Conservation (phyloP, 306 rosid genomes). For the Cicer arietinum region DNA sequence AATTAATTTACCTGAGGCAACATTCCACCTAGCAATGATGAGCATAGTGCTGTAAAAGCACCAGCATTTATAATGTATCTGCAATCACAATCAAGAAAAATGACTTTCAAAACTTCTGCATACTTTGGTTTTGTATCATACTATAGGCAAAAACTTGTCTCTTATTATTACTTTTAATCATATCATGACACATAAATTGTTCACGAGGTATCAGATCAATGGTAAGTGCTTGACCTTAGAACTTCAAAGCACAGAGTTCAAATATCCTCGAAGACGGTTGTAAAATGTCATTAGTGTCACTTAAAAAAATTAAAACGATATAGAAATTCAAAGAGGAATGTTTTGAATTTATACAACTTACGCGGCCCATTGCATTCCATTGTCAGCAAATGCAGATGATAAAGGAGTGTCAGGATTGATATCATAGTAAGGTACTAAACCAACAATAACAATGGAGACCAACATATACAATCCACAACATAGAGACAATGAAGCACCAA, state of each 20-base stretch:
- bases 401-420: slow-evolving; percentile 92
- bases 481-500: slow-evolving; percentile 71
- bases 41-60: slow-evolving; percentile 83
- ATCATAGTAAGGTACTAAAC: slow-evolving; percentile 86
- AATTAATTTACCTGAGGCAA: slow-evolving; percentile 79
- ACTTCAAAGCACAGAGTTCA: too few species aligned
- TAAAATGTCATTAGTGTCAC: too few species aligned
- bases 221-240: too few species aligned
- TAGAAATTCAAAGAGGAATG: background rate
- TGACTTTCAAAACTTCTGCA: background rate
- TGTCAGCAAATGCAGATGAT: slow-evolving; percentile 80
- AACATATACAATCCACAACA: slow-evolving; percentile 91
- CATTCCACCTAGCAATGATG: slow-evolving; percentile 81
- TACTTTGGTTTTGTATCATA: background rate
- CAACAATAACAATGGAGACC: slow-evolving; percentile 83
- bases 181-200: too few species aligned
- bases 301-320: too few species aligned
- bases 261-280: too few species aligned
- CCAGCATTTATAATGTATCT: slow-evolving; percentile 82
- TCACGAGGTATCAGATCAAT: too few species aligned
- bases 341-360: slow-evolving; percentile 54
- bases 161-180: background rate
- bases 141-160: background rate
- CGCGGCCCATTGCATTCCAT: slow-evolving; percentile 98
- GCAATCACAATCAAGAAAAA: slow-evolving; percentile 50